phyloP scores from a whole-genome alignment of 768 basidiomycete genomes.

The Lactarius sanguifluus region DNA sequence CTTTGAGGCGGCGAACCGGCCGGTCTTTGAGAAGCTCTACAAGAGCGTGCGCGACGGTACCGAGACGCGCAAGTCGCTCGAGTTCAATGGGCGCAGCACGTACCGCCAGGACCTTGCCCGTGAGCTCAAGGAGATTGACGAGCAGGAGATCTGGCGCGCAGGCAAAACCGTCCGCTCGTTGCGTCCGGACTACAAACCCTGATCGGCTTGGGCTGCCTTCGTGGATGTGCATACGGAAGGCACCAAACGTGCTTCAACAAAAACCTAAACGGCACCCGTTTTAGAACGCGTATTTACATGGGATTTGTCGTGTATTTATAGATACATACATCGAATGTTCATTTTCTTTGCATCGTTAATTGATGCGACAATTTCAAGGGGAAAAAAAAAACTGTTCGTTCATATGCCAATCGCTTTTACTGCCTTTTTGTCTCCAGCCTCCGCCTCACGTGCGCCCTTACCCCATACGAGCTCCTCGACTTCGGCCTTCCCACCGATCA shows the following conservation, averaged over 20 bases:
- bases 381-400: background rate
- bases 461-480: constrained; percentile 49
- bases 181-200: constrained; percentile 79
- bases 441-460: constrained; percentile 27
- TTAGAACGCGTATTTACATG: constrained; percentile 6
- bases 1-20: constrained; percentile 92
- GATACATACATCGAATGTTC: background rate
- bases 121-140: constrained; percentile 92
- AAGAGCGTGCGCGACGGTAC: constrained; percentile 92
- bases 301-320: constrained; percentile 11
- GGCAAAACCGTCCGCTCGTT: constrained; percentile 90
- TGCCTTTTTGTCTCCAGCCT: constrained; percentile 31
- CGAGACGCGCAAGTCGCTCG: constrained; percentile 95
- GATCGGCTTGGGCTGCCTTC: background rate
- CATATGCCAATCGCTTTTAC: background rate
- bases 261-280: constrained; percentile 11
- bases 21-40: constrained; percentile 94
- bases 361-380: background rate
- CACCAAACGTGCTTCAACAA: background rate
- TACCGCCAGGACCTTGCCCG: constrained; percentile 91
- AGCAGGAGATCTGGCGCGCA: constrained; percentile 99
- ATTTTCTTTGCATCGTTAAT: background rate
- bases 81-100: constrained; percentile 90
- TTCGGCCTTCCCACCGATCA: constrained; percentile 40
- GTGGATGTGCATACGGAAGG: background rate